phyloP scores from a whole-genome alignment of 2,329 filamentous ascomycete species.

The Claviceps fusiformis region DNA sequence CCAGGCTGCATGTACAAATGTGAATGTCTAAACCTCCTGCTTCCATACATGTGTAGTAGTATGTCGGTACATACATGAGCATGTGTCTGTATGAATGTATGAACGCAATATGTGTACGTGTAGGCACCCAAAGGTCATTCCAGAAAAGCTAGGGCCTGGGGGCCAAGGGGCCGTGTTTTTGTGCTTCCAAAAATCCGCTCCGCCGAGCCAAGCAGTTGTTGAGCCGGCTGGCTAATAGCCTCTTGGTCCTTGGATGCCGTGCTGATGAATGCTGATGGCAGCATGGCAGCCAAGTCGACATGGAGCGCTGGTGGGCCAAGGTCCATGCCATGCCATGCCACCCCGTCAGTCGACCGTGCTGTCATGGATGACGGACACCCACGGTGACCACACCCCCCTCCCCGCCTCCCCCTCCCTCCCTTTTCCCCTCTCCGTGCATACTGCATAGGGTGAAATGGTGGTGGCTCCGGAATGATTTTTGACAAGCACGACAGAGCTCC shows the following conservation, averaged over 20 bases:
- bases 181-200: neutral
- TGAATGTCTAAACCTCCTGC: no score
- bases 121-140: no score
- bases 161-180: slow-evolving; percentile 4
- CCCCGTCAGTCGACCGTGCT: slow-evolving; percentile 2
- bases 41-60: no score
- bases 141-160: neutral
- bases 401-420: no score
- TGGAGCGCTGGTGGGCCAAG: neutral
- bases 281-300: neutral
- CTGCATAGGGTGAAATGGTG: neutral
- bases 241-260: neutral
- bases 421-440: neutral
- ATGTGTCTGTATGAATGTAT: no score
- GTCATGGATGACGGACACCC: neutral
- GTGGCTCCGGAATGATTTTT: neutral
- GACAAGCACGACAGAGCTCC: neutral
- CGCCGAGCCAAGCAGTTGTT: slow-evolving; percentile 2
- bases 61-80: no score
- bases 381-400: neutral
- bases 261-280: neutral
- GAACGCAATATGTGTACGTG: no score
- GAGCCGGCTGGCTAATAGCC: neutral
- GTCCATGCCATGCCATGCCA: neutral
- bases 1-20: no score